These are phyloP conservation scores for Apophysomyces ossiformis DNA, from an alignment of 371 early-diverging fungal genomes.

Conservation along the genomic window DNA sequence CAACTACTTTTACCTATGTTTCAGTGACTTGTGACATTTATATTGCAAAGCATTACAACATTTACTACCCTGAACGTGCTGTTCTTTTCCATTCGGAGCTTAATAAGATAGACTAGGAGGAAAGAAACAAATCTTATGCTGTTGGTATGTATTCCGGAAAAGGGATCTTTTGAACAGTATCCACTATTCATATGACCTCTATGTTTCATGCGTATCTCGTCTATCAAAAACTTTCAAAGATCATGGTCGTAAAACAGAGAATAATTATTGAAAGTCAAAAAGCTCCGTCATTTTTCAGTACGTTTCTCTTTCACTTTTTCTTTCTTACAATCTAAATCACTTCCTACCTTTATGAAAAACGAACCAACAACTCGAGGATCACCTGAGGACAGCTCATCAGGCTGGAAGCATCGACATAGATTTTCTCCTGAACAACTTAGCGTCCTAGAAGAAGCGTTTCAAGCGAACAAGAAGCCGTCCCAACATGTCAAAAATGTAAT, in stretches of 20 bases:
- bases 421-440: slow-evolving; percentile 1
- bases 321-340: not conserved
- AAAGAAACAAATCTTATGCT: not conserved
- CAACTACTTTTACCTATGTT: no score
- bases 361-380: not conserved
- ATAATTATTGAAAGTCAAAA: not conserved
- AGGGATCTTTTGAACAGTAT: not conserved
- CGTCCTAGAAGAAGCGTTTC: slow-evolving; percentile 6
- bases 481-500: not conserved
- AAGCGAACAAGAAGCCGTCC: not conserved
- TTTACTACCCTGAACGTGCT: no score
- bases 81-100: no score
- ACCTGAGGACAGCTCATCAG: not conserved
- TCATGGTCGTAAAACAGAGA: not conserved
- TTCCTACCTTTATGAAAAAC: not conserved
- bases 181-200: not conserved
- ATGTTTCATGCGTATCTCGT: not conserved
- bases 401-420: not conserved
- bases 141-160: not conserved
- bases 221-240: slow-evolving; percentile 1
- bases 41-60: no score
- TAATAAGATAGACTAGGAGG: no score
- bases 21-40: no score
- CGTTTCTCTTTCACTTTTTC: not conserved
- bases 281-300: not conserved